Percentiles rank a stretch among this genome's conserved stretches.
Conservation (phyloP, 768 basidiomycete species). For the Kwoniella sp. region DNA sequence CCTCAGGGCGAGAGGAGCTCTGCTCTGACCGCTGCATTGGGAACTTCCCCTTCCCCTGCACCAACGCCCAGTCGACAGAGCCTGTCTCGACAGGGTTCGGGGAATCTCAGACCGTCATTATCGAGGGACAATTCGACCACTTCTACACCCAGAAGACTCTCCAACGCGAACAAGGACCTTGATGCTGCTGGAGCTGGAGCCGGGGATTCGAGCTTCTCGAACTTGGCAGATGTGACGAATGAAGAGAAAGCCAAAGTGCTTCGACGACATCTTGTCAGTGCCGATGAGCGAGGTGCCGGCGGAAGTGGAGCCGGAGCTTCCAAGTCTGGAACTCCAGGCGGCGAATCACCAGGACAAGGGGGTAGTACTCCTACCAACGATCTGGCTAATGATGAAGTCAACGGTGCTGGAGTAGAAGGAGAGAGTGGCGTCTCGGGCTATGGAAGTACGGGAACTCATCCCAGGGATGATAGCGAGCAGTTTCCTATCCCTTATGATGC, state of each 20-base stretch:
- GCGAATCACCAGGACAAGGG: neutral
- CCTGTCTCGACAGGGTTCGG: slow-evolving; percentile 6
- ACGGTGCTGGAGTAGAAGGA: neutral
- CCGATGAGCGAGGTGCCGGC: slow-evolving; percentile 63
- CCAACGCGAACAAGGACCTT: slow-evolving; percentile 4
- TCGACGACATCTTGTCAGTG: slow-evolving; percentile 75
- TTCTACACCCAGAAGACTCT: slow-evolving; percentile 19
- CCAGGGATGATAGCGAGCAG: slow-evolving; percentile 64
- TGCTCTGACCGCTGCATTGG: slow-evolving; percentile 24
- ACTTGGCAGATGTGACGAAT: slow-evolving; percentile 61
- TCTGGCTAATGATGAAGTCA: slow-evolving; percentile 21
- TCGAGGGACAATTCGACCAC: slow-evolving; percentile 14
- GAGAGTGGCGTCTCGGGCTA: slow-evolving; percentile 15
- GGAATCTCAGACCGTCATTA: neutral
- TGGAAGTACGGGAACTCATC: slow-evolving; percentile 30
- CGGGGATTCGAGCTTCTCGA: slow-evolving; percentile 40
- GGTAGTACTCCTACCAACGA: neutral
- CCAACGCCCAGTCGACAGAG: neutral
- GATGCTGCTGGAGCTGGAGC: slow-evolving; percentile 3
- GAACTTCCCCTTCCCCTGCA: slow-evolving; percentile 3
- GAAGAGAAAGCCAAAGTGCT: slow-evolving; percentile 84
- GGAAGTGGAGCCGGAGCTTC: slow-evolving; percentile 28
- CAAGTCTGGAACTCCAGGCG: neutral
- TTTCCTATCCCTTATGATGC: slow-evolving; percentile 89
- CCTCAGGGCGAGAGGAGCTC: slow-evolving; percentile 10